Percentiles rank a stretch among this genome's conserved stretches.
These are phyloP conservation scores for Litsea cubeba DNA, from an alignment of 164 flowering plant genomes.

Conservation along the genomic window DNA sequence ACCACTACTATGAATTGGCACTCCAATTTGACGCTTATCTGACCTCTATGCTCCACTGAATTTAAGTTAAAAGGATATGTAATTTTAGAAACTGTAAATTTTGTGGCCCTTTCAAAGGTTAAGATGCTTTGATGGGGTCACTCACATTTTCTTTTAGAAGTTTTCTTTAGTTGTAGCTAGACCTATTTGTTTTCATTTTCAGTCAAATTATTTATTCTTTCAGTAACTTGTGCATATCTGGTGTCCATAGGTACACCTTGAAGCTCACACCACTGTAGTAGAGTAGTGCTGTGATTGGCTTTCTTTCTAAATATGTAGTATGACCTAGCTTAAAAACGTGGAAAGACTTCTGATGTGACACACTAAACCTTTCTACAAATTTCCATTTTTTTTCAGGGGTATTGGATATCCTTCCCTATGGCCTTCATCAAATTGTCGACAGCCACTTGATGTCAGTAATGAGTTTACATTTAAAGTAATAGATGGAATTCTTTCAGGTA, in stretches of 20 bases:
- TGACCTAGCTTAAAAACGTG: no score
- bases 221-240: neutral
- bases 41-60: no score
- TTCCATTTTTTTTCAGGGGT: slow-evolving; percentile 50
- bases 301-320: no score
- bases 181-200: neutral
- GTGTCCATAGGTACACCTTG: neutral
- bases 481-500: slow-evolving; percentile 89
- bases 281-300: neutral
- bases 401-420: slow-evolving; percentile 77
- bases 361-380: neutral
- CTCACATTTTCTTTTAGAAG: no score
- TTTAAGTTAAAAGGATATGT: no score
- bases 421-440: slow-evolving; percentile 69
- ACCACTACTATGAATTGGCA: no score
- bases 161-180: neutral
- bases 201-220: no score
- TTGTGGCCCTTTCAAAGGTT: no score
- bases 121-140: no score
- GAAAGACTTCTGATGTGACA: neutral
- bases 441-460: slow-evolving; percentile 95
- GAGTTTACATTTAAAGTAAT: slow-evolving; percentile 82
- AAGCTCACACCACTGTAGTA: neutral
- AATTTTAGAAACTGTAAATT: no score
- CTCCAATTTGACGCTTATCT: no score